Evolutionary conservation across 23 red algal species (phyloP), one percentile per base, ranked within the genome.

Genomic region (Gracilaria domingensis): DNA sequence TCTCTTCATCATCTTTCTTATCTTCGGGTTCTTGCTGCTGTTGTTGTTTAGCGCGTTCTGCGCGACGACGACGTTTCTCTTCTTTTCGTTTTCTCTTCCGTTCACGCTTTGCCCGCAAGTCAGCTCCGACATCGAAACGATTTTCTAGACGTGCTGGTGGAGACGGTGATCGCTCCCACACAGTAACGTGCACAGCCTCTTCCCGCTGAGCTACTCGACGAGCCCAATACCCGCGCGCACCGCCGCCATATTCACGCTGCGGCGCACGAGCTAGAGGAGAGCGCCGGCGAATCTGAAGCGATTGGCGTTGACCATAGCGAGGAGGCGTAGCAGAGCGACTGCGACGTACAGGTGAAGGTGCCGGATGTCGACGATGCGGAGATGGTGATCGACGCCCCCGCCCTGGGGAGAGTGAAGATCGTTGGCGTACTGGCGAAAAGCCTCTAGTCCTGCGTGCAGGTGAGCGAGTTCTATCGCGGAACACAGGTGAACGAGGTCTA

Each of bases 61-160:
- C 47, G 12, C 76, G 54, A 54, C 85, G 83, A 69, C 71, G 72
- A 61, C 86, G 36, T 18, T 70, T 45, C 73, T 89, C 74, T 51
- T 65, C 86, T 14, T 66, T 78, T 29, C 74, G 37, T 70, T 79
- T 65, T 48, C 86, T 23, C 50, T 89, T 80, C 80, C 83, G 25
- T 75, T 87, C 83, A 24, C 60, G 61, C 50, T 80, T 78, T 49
- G 50, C 44, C n/a, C 86, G 29, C 56, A 39, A 50, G 56, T 78
- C 70, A 8, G 72, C 70, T 40, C 70, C 86, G 20, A 80, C 74
- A 40, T 89, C 72, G 51, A 89, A 80, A 29, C 86, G 70, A 59
- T 79, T 42, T 32, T 79, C 86, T 3, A 89, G n/a, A 66, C 44
- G 58, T 28, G 47, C 21, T 6, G 86, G 86, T 16, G 69, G 86